A percentile compares a stretch with the other conserved stretches of the same genome.
Evolutionary conservation across 2,329 filamentous ascomycete species (phyloP).

Genomic region (Trichoderma semiorbis): DNA sequence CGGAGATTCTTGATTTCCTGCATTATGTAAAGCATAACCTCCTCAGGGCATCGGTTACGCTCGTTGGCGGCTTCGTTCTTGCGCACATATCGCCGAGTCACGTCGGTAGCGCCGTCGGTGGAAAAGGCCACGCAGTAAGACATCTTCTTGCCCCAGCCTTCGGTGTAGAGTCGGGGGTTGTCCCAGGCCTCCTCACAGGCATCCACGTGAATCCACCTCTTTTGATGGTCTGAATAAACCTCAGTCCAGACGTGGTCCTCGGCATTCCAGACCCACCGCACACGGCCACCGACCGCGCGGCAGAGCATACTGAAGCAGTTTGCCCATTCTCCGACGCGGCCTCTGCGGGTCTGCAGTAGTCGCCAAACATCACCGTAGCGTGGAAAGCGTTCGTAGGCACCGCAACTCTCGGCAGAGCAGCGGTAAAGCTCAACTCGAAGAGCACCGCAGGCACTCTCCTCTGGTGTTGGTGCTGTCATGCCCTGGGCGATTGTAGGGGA

Average conservation of each 20-base stretch:
- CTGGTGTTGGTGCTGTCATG: conserved; percentile 78
- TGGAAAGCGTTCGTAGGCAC: conserved; percentile 82
- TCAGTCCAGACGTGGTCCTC: conserved; percentile 99
- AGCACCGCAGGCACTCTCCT: conserved; percentile 86
- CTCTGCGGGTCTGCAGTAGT: conserved; percentile 78
- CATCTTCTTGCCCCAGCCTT: conserved; percentile 95
- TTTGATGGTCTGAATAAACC: conserved; percentile 89
- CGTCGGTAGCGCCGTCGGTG: conserved; percentile 72
- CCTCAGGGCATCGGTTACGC: conserved; percentile 77
- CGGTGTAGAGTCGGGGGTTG: conserved; percentile 84
- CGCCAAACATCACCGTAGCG: conserved; percentile 95
- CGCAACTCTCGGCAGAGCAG: conserved; percentile 74
- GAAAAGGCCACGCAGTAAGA: conserved; percentile 97
- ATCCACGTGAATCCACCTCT: conserved; percentile 95
- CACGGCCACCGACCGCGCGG: conserved; percentile 82
- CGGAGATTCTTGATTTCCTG: conserved; percentile 86
- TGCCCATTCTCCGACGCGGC: conserved; percentile 91
- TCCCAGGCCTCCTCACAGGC: conserved; percentile 95
- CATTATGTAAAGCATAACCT: conserved; percentile 86
- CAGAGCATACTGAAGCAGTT: conserved; percentile 99
- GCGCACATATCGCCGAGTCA: conserved; percentile 66
- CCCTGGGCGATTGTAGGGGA: conserved; percentile 80
- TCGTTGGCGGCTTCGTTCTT: conserved; percentile 69
- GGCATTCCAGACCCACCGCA: conserved; percentile 97
- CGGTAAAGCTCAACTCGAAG: conserved; percentile 85